phyloP scores from a whole-genome alignment of 257 asterid genomes.

The Fraxinus anomala region DNA sequence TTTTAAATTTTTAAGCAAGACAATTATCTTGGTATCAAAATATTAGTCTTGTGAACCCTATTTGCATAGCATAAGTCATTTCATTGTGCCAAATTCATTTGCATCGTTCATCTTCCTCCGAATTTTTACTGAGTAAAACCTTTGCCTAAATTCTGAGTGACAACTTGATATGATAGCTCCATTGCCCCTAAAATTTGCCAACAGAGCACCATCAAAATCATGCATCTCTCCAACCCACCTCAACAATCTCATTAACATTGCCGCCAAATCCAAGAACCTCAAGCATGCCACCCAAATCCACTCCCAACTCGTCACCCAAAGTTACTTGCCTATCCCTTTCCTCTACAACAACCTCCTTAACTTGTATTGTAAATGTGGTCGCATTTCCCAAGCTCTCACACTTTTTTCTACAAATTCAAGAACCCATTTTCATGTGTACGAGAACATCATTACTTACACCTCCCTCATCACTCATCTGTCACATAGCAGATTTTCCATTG shows the following conservation, averaged over 20 bases:
- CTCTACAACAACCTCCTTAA: constrained; percentile 50
- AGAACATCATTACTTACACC: constrained; percentile 53
- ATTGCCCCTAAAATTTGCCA: constrained; percentile 6
- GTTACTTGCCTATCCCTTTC: constrained; percentile 33
- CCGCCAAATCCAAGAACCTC: constrained; percentile 27
- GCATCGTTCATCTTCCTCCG: neutral
- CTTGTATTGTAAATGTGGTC: constrained; percentile 48
- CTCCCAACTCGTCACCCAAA: constrained; percentile 44
- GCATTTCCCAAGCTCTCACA: constrained; percentile 29
- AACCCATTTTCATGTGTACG: constrained; percentile 26
- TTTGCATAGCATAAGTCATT: neutral
- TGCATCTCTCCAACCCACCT: constrained; percentile 31
- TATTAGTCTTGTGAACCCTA: too few species aligned
- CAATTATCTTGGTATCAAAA: too few species aligned
- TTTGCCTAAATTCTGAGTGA: neutral
- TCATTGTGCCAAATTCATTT: neutral
- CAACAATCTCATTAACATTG: constrained; percentile 36
- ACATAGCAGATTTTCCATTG: constrained; percentile 29
- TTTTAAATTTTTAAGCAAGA: too few species aligned
- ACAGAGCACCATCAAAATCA: neutral
- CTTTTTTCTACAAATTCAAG: constrained; percentile 38
- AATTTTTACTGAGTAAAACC: neutral
- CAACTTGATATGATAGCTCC: constrained; percentile 31
- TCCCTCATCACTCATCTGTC: constrained; percentile 49
- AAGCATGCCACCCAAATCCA: constrained; percentile 49